Base-by-base conservation (phyloP, 176 grass and related monocot genomes). In the Coix lacrymajobi region DNA sequence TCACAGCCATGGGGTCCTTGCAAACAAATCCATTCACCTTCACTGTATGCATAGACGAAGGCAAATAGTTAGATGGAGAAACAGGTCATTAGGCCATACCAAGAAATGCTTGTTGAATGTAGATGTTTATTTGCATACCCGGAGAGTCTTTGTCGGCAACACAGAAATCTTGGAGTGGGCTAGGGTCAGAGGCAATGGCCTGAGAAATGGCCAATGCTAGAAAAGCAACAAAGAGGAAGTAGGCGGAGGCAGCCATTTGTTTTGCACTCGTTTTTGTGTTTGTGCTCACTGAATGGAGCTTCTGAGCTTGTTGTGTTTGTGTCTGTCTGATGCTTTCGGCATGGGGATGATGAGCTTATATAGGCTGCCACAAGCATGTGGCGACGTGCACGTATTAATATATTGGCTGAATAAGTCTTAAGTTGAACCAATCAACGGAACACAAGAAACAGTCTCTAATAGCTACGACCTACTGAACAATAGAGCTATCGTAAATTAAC, bases 1-100 rank as follows among this genome's bases (percentile, higher is more conserved):
- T 79, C 37, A 85, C 83, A 0, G 20, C 38, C 73, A 45, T 62
- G 9, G 65, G 51, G 39, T 85, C 38, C 52, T 85, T 85, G 75
- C 83, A 85, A 36, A 48, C 65, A 46, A 85, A 85, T 15, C 83
- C 83, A 29, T 85, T 85, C 11, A 85, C 83, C 15, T 8, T 38
- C 19, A 69, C 73, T 77, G 62, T 16, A 67, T 14, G 10, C 0
- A 84, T 2, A 37, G 2, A 30, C 17, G 1, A 29, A n/a, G 48
- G 11, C 14, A 14, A 2, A 71, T 6, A 56, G 43, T 45, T 6
- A 67, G 1, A 67, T 6, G 16, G 19, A 66, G 5, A 10, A n/a
- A 67, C 1, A 26, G 8, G 11, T 28, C 1, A 61, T 25, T 26
- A 10, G 3, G 3, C 9, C 3, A 3, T 0, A 26, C 8, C 3